Percentiles rank a stretch among this genome's conserved stretches.
Evolutionary conservation across 116 monocot genomes (phyloP).

Genomic region (Phalaenopsis hybrid): DNA sequence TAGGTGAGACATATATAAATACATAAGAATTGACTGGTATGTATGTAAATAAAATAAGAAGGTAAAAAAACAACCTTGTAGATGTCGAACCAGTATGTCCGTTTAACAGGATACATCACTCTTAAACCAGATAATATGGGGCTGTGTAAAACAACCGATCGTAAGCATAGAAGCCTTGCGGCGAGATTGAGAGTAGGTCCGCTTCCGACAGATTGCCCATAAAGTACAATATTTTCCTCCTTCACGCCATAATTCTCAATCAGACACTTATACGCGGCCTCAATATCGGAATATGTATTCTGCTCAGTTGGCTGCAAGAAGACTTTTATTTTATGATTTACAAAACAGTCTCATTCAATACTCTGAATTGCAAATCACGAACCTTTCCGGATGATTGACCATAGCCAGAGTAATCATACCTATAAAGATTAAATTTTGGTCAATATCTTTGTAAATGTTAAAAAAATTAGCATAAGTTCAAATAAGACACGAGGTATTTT

Average conservation of each 20-base stretch:
- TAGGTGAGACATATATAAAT: too few relatives aligned
- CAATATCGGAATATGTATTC: too few relatives aligned
- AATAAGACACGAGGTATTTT: neutral
- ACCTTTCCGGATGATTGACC: constrained; percentile 96
- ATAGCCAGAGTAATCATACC: constrained; percentile 99
- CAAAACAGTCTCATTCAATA: neutral
- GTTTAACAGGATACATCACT: constrained; percentile 95
- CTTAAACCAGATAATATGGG: constrained; percentile 86
- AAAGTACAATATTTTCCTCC: constrained; percentile 29
- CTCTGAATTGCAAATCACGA: neutral
- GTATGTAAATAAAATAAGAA: too few relatives aligned
- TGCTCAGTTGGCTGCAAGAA: constrained; percentile 59
- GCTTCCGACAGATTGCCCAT: constrained; percentile 94
- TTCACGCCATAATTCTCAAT: too few relatives aligned
- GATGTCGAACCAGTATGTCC: constrained; percentile 90
- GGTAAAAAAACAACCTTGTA: constrained; percentile 36
- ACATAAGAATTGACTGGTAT: too few relatives aligned
- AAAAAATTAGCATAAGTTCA: neutral
- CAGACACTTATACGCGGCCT: too few relatives aligned
- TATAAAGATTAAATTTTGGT: constrained; percentile 22
- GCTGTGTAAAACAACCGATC: constrained; percentile 77
- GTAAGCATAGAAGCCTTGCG: constrained; percentile 49
- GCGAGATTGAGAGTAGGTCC: constrained; percentile 84
- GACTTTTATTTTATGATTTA: neutral
- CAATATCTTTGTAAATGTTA: neutral